Evolutionary conservation across 345 rosid species (phyloP).

Genomic region (Gossypioides kirkii): DNA sequence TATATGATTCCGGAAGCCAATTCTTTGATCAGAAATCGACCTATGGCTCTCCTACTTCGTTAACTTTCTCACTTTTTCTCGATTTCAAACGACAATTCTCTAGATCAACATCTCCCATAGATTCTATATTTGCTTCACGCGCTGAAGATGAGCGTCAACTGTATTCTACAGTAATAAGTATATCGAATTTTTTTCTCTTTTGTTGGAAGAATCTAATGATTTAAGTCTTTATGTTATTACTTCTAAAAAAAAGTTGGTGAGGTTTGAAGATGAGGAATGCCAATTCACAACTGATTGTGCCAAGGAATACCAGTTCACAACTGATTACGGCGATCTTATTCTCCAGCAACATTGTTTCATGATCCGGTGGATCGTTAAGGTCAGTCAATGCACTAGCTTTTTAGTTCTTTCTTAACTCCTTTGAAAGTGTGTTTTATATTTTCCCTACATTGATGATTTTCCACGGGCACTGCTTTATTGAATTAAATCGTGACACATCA

Average conservation of each 20-base stretch:
- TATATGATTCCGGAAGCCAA: conserved; percentile 62
- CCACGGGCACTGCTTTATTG: background rate
- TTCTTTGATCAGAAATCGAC: conserved; percentile 55
- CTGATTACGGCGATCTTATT: conserved; percentile 47
- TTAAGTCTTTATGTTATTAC: conserved; percentile 12
- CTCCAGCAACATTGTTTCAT: conserved; percentile 54
- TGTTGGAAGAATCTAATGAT: conserved; percentile 8
- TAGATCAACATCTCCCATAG: conserved; percentile 40
- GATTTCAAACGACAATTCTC: conserved; percentile 56
- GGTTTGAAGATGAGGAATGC: conserved; percentile 52
- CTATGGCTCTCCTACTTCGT: conserved; percentile 47
- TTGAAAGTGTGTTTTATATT: too few species aligned
- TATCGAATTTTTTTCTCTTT: background rate
- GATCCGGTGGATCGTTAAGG: conserved; percentile 91
- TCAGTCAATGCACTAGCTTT: conserved; percentile 27
- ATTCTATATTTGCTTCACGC: conserved; percentile 22
- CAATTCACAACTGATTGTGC: conserved; percentile 67
- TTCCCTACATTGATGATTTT: conserved; percentile 9
- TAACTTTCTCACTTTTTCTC: conserved; percentile 49
- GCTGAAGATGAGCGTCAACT: conserved; percentile 25
- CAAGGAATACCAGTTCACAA: conserved; percentile 42
- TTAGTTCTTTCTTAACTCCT: too few species aligned
- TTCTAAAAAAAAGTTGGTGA: conserved; percentile 28
- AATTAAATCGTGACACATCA: conserved; percentile 20
- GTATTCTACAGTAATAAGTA: conserved; percentile 34